phyloP scores from a whole-genome alignment of 2,329 filamentous ascomycete genomes.

The Amesomyces nigricolor region DNA sequence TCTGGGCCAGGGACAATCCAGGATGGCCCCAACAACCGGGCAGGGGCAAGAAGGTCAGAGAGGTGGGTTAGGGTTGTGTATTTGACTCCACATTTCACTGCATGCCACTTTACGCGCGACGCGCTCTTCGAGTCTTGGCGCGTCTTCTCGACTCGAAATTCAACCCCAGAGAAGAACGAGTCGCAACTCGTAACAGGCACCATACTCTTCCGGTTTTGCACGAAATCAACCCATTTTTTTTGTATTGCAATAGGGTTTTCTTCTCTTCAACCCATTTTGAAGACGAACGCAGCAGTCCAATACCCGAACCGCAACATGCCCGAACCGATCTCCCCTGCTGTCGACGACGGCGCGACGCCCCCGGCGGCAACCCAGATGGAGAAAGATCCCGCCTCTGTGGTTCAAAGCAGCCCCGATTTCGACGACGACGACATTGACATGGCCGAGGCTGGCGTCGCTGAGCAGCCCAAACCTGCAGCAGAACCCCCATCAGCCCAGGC shows the following conservation, averaged over 20 bases:
- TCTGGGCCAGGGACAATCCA: background rate
- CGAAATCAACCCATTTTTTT: too few species aligned
- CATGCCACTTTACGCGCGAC: constrained; percentile 15
- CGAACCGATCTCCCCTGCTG: constrained; percentile 7
- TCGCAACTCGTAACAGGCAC: background rate
- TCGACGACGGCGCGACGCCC: background rate
- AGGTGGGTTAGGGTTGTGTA: constrained; percentile 2
- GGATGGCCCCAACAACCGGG: background rate
- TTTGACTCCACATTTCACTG: background rate
- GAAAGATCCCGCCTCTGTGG: constrained; percentile 4
- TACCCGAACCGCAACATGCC: constrained; percentile 7
- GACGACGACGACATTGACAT: constrained; percentile 19
- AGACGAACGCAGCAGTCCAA: background rate
- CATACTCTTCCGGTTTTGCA: too few species aligned
- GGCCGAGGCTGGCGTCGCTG: constrained; percentile 15
- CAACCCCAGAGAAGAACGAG: background rate
- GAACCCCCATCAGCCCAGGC: background rate
- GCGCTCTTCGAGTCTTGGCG: background rate
- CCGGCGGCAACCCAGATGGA: constrained; percentile 8
- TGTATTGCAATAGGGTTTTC: too few species aligned
- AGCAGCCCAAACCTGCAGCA: background rate
- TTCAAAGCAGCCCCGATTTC: background rate
- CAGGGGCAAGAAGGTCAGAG: background rate
- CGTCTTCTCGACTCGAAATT: constrained; percentile 3
- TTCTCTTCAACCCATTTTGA: too few species aligned